Conservation (phyloP, 306 rosid genomes). For the Trifolium fragiferum region DNA sequence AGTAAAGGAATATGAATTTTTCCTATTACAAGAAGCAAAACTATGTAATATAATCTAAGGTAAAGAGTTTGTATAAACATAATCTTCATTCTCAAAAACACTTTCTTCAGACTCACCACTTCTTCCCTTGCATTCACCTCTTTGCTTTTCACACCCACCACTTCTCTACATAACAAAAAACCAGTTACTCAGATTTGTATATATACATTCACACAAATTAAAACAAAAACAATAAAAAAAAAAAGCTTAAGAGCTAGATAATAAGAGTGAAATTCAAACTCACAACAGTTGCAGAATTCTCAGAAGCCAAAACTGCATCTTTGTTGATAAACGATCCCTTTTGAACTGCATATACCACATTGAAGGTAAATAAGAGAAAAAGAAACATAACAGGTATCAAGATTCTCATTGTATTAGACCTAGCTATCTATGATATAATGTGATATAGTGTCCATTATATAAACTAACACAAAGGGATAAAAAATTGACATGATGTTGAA, state of each 20-base stretch:
- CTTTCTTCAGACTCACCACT: slow-evolving; percentile 44
- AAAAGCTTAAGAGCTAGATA: slow-evolving; percentile 28
- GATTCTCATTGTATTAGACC: slow-evolving; percentile 48
- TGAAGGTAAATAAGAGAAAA: slow-evolving; percentile 49
- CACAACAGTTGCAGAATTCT: slow-evolving; percentile 43
- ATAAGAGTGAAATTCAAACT: slow-evolving; percentile 36
- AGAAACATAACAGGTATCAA: slow-evolving; percentile 43
- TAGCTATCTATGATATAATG: slow-evolving; percentile 21
- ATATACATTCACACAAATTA: not conserved
- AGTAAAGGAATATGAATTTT: not conserved
- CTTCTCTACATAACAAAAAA: slow-evolving; percentile 50
- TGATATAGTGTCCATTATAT: not conserved
- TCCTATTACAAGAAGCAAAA: not conserved
- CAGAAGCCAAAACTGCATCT: slow-evolving; percentile 45
- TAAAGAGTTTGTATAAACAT: slow-evolving; percentile 67
- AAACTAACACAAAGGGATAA: slow-evolving; percentile 18
- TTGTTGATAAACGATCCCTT: slow-evolving; percentile 43
- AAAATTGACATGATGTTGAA: slow-evolving; percentile 45
- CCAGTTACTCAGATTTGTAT: not conserved
- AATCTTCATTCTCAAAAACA: slow-evolving; percentile 64
- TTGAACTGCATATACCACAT: slow-evolving; percentile 39
- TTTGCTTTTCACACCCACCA: slow-evolving; percentile 45
- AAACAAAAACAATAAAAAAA: not conserved
- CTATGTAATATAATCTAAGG: slow-evolving; percentile 40
- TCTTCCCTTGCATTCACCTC: slow-evolving; percentile 46